A percentile compares a stretch with the other conserved stretches of the same genome.
These are phyloP conservation scores for Oenanthe sinensis DNA, from an alignment of 129 eudicot species.

Conservation along the genomic window DNA sequence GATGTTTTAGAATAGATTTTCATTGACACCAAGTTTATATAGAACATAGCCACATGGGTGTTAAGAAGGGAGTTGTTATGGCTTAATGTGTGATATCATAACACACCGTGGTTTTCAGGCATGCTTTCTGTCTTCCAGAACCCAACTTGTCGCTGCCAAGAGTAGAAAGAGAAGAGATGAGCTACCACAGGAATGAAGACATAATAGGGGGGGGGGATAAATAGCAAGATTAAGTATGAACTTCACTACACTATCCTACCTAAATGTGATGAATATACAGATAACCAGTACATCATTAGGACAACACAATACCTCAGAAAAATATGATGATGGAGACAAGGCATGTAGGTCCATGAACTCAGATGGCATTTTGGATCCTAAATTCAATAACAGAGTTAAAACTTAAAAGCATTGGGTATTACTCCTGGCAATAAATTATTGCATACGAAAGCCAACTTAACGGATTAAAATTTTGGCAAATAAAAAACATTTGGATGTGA, in stretches of 20 bases:
- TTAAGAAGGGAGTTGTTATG: background rate
- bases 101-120: constrained; percentile 44
- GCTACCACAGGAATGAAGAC: background rate
- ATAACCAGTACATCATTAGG: constrained; percentile 40
- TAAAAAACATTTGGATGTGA: constrained; percentile 13
- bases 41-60: background rate
- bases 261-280: background rate
- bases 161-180: constrained; percentile 16
- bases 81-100: background rate
- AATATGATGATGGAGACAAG: constrained; percentile 42
- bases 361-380: constrained; percentile 41
- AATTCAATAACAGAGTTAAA: constrained; percentile 8
- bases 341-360: constrained; percentile 44
- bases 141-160: constrained; percentile 68
- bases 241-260: background rate
- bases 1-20: background rate
- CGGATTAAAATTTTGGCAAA: constrained; percentile 2
- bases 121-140: constrained; percentile 57
- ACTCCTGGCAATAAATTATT: constrained; percentile 7
- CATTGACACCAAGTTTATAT: background rate
- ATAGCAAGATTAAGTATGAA: background rate
- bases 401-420: constrained; percentile 8
- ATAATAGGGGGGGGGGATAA: background rate
- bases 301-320: constrained; percentile 38
- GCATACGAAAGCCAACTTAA: constrained; percentile 10